phyloP scores from a whole-genome alignment of 2,329 filamentous ascomycete species.

The Fusarium sp. region DNA sequence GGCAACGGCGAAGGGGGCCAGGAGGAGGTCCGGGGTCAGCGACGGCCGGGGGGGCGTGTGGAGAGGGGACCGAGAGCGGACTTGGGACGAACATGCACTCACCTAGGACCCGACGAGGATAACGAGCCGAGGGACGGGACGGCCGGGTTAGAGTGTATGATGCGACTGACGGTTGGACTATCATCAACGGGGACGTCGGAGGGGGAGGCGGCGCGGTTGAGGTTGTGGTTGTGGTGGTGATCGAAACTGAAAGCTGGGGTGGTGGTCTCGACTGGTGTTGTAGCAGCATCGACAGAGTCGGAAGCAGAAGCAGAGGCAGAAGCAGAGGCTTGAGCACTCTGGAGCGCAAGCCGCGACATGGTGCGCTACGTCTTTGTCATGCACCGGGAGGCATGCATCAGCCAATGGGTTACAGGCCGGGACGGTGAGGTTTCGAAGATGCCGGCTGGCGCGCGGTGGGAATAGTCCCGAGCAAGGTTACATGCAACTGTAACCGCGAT shows the following conservation, averaged over 20 bases:
- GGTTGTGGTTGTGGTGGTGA: slow-evolving; percentile 17
- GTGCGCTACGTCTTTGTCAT: slow-evolving; percentile 54
- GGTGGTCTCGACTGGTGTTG: slow-evolving; percentile 24
- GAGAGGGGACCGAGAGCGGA: slow-evolving; percentile 27
- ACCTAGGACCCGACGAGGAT: slow-evolving; percentile 44
- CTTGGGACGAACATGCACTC: slow-evolving; percentile 43
- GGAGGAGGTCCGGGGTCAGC: slow-evolving; percentile 37
- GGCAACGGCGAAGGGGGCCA: slow-evolving; percentile 36
- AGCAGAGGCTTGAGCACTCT: slow-evolving; percentile 54
- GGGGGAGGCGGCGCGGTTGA: slow-evolving; percentile 31
- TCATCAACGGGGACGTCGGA: slow-evolving; percentile 51
- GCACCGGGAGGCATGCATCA: slow-evolving; percentile 45
- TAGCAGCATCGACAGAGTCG: slow-evolving; percentile 19
- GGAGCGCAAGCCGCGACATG: slow-evolving; percentile 66
- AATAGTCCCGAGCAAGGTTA: slow-evolving; percentile 42
- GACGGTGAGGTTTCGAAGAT: slow-evolving; percentile 50
- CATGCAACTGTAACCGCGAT: slow-evolving; percentile 40
- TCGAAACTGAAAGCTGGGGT: slow-evolving; percentile 20
- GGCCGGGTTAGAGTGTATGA: slow-evolving; percentile 40
- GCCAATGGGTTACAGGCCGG: slow-evolving; percentile 40
- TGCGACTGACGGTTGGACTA: slow-evolving; percentile 60
- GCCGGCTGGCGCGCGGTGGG: slow-evolving; percentile 42
- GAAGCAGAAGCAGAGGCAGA: slow-evolving; percentile 28
- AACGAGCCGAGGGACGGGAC: slow-evolving; percentile 38
- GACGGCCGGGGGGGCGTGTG: slow-evolving; percentile 37